Evolutionary conservation across 768 basidiomycete species (phyloP).

Genomic region (Kwoniella heveanensis): DNA sequence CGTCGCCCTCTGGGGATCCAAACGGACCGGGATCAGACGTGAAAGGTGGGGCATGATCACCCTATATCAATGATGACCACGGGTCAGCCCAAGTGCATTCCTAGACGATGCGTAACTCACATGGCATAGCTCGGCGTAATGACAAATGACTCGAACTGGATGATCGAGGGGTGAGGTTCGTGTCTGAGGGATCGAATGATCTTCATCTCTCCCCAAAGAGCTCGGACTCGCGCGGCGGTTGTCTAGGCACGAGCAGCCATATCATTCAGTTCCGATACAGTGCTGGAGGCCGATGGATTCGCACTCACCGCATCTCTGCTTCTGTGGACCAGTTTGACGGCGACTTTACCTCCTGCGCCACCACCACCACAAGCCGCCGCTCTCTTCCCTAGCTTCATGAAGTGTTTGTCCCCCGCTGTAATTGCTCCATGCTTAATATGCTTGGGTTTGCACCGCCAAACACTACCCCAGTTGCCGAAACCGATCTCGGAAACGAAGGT

Average conservation of each 20-base stretch:
- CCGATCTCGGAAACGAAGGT: slow-evolving; percentile 50
- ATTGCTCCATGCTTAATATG: background rate
- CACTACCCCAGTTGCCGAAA: slow-evolving; percentile 55
- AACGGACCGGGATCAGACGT: slow-evolving; percentile 82
- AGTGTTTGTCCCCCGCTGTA: background rate
- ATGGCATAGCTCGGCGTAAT: slow-evolving; percentile 87
- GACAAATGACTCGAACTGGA: slow-evolving; percentile 90
- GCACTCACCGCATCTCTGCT: slow-evolving; percentile 64
- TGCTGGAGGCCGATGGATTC: background rate
- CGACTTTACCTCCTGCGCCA: slow-evolving; percentile 60
- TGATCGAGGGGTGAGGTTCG: slow-evolving; percentile 86
- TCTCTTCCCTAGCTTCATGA: slow-evolving; percentile 26
- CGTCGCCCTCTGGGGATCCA: slow-evolving; percentile 73
- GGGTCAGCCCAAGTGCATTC: too few species aligned
- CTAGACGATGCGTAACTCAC: slow-evolving; percentile 60
- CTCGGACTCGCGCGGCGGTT: slow-evolving; percentile 83
- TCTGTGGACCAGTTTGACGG: slow-evolving; percentile 91
- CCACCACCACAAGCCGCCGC: slow-evolving; percentile 20
- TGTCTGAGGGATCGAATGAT: slow-evolving; percentile 80
- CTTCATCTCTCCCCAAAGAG: slow-evolving; percentile 99
- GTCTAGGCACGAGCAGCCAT: slow-evolving; percentile 58
- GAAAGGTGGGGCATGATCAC: slow-evolving; percentile 77
- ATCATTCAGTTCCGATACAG: too few species aligned
- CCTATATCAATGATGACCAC: slow-evolving; percentile 18
- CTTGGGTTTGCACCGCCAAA: slow-evolving; percentile 47